Evolutionary conservation across 1,139 yeast genomes (phyloP).

Genomic region (Lodderomyces oxycetoniae): DNA sequence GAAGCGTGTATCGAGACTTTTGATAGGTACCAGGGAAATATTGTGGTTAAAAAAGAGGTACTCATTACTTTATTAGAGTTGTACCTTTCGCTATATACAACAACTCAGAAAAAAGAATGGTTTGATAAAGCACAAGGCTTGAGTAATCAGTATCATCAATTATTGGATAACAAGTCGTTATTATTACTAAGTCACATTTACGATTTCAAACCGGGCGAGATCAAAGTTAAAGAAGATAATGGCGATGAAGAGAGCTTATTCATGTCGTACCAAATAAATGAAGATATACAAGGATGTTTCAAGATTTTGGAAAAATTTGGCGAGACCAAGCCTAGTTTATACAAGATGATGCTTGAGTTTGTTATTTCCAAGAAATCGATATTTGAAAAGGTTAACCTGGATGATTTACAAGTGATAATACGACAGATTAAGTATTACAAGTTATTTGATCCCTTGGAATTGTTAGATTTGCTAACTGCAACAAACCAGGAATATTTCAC

Average conservation of each 20-base stretch:
- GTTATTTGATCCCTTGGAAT: constrained; percentile 69
- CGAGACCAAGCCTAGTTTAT: constrained; percentile 57
- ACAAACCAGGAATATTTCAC: constrained; percentile 50
- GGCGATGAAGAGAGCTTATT: constrained; percentile 64
- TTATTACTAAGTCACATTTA: constrained; percentile 65
- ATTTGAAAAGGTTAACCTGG: constrained; percentile 44
- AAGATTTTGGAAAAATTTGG: constrained; percentile 58
- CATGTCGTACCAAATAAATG: constrained; percentile 55
- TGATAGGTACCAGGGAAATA: constrained; percentile 69
- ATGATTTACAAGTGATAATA: constrained; percentile 47
- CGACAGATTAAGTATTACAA: constrained; percentile 49
- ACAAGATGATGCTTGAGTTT: constrained; percentile 59
- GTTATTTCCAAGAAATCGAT: constrained; percentile 56
- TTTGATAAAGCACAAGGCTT: constrained; percentile 56
- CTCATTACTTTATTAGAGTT: constrained; percentile 77
- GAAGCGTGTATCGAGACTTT: constrained; percentile 87
- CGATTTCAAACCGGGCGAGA: constrained; percentile 48
- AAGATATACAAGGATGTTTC: constrained; percentile 55
- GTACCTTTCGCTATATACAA: constrained; percentile 59
- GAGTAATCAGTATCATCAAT: constrained; percentile 35
- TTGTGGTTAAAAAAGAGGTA: constrained; percentile 65
- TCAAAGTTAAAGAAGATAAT: constrained; percentile 28
- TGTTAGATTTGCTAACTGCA: constrained; percentile 55
- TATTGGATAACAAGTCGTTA: constrained; percentile 56
- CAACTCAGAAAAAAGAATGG: constrained; percentile 48